These are phyloP conservation scores for Vigna hirtella DNA, from an alignment of 306 rosid genomes.

Conservation along the genomic window DNA sequence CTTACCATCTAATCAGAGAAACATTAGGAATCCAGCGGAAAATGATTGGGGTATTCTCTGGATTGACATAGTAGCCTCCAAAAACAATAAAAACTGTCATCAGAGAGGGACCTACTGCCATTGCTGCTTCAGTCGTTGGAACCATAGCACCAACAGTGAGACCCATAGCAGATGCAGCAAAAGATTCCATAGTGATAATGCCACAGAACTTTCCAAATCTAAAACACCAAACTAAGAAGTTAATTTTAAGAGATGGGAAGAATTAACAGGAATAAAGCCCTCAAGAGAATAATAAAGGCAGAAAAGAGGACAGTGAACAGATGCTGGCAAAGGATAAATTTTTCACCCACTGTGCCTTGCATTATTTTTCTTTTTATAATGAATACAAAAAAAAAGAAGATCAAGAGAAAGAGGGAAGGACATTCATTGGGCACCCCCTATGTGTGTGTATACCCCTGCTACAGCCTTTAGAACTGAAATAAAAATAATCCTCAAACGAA, in stretches of 20 bases:
- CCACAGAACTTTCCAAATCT: conserved; percentile 96
- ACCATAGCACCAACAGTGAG: conserved; percentile 97
- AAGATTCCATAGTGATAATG: conserved; percentile 81
- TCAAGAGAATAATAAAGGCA: neutral
- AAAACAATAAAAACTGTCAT: conserved; percentile 93
- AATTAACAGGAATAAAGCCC: conserved; percentile 33
- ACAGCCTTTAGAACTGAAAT: conserved; percentile 14
- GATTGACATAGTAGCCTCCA: conserved; percentile 93
- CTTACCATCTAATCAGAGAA: conserved; percentile 92
- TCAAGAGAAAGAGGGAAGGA: conserved; percentile 7
- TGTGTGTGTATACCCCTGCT: neutral
- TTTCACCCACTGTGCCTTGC: neutral
- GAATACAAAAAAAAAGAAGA: conserved; percentile 2
- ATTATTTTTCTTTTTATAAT: neutral
- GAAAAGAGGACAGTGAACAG: neutral
- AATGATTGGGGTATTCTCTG: conserved; percentile 87
- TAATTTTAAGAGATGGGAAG: conserved; percentile 34
- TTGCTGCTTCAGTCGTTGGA: conserved; percentile 93
- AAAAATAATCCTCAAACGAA: conserved; percentile 23
- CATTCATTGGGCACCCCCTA: conserved; percentile 5
- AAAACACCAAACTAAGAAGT: conserved; percentile 43
- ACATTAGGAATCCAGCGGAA: conserved; percentile 94
- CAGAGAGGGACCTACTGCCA: conserved; percentile 95
- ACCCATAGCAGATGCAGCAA: conserved; percentile 99
- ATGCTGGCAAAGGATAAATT: neutral